Conservation (phyloP, 768 basidiomycete genomes). For the Russula virescens region DNA sequence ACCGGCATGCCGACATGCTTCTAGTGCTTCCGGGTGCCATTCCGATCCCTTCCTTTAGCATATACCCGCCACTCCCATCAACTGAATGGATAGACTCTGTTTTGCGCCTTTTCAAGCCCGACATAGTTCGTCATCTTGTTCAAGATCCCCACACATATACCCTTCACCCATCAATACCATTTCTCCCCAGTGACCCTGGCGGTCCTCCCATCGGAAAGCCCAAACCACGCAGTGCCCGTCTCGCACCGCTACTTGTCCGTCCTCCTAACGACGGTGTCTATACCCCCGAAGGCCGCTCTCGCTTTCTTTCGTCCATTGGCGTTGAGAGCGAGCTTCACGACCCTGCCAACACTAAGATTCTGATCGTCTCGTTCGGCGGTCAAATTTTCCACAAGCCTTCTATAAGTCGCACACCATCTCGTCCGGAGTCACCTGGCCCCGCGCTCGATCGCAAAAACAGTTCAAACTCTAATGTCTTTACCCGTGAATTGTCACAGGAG, state of each 20-base stretch:
- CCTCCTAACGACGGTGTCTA: conserved; percentile 47
- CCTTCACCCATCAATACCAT: conserved; percentile 42
- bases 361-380: conserved; percentile 78
- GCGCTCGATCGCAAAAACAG: not conserved
- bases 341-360: conserved; percentile 46
- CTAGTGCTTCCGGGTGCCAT: conserved; percentile 67
- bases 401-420: conserved; percentile 29
- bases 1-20: conserved; percentile 64
- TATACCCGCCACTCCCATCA: conserved; percentile 50
- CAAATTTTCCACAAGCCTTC: conserved; percentile 63
- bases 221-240: conserved; percentile 37
- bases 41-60: conserved; percentile 67
- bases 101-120: conserved; percentile 40
- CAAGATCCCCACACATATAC: conserved; percentile 29
- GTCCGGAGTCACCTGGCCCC: conserved; percentile 7
- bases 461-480: not conserved
- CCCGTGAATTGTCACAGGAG: conserved; percentile 12
- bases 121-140: conserved; percentile 41
- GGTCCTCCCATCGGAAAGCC: conserved; percentile 24
- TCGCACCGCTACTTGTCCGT: conserved; percentile 68
- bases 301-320: conserved; percentile 52
- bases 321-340: conserved; percentile 49
- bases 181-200: conserved; percentile 24
- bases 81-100: conserved; percentile 54
- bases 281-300: conserved; percentile 46